Conservation (phyloP, 345 rosid genomes). For the Lepidium aucheri region DNA sequence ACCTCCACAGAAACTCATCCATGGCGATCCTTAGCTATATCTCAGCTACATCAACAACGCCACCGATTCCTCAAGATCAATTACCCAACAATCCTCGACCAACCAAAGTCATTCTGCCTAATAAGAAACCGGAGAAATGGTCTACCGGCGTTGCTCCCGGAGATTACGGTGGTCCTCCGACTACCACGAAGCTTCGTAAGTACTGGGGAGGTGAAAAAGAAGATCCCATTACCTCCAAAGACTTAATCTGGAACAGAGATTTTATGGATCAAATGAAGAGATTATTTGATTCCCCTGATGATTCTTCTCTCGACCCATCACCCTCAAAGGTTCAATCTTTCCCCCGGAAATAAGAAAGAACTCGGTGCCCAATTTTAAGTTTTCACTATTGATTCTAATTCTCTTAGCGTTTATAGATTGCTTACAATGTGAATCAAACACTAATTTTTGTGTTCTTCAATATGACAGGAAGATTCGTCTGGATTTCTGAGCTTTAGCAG, state of each 20-base stretch:
- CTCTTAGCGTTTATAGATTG: neutral
- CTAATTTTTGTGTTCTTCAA: neutral
- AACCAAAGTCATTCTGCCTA: slow-evolving; percentile 72
- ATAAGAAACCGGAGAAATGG: slow-evolving; percentile 80
- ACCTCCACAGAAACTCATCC: slow-evolving; percentile 26
- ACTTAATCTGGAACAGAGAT: slow-evolving; percentile 89
- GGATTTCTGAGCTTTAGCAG: slow-evolving; percentile 84
- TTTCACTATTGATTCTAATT: neutral
- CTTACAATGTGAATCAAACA: neutral
- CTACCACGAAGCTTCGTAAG: slow-evolving; percentile 64
- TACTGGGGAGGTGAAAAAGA: slow-evolving; percentile 84
- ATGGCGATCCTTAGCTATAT: slow-evolving; percentile 60
- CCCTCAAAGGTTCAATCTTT: slow-evolving; percentile 41
- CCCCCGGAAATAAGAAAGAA: neutral
- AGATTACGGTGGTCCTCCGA: slow-evolving; percentile 86
- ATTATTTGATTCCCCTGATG: slow-evolving; percentile 43
- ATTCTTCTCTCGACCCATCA: slow-evolving; percentile 23
- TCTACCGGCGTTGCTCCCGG: slow-evolving; percentile 91
- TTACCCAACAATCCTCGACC: slow-evolving; percentile 31
- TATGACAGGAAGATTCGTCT: slow-evolving; percentile 60
- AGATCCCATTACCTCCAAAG: slow-evolving; percentile 83
- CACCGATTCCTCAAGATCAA: slow-evolving; percentile 48
- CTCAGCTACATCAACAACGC: slow-evolving; percentile 44
- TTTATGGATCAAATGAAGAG: slow-evolving; percentile 72
- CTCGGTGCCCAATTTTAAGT: neutral